Base-by-base conservation (phyloP, 176 grass and related monocot genomes). In the Rhynchospora breviuscula region DNA sequence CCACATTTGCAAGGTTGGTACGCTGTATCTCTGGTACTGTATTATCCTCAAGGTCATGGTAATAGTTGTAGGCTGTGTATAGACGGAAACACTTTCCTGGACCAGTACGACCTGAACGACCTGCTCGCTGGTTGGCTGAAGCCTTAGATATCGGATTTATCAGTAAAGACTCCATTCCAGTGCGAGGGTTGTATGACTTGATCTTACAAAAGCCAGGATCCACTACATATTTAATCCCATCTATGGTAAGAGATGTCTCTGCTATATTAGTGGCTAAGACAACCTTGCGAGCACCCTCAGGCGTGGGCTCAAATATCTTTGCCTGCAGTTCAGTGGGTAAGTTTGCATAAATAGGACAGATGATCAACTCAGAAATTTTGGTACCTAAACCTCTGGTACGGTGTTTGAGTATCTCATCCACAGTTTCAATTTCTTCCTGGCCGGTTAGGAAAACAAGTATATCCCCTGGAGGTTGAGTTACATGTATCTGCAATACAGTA, bases 201-300 rank as follows among this genome's bases (percentile, higher is more conserved):
- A 98, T 93, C 66, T 98, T 98, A 75, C 89, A 94, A 87, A 94
- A 98, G 51, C 95, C 95, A 52, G 95, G 95, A 88, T 98, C 95
- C 23, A 95, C 81, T 46, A 98, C 95, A 88, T 94, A 98, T 17
- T 94, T 94, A 77, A 95, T 98, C 66, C 95, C 92, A 91, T 98
- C 95, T 76, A 95, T 98, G 46, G 95, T 98, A 23, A 98, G 88
- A 29, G 95, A 98, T 52, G 92, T 98, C 73, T 98, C 90, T 19
- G 95, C 95, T 79, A 98, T 98, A 59, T 98, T 98, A 63, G 95
- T 98, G 57, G 92, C 92, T 79, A 94, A 87, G 12, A 98, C 90
- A 85, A 98, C 95, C 63, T 98, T 98, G 29, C 92, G 92, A 48
- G 92, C 89, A 70, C 95, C 95, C 86, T 92, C 89, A 0, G 95